Percentiles rank a stretch among this genome's conserved stretches.
Evolutionary conservation across 2,329 filamentous ascomycete genomes (phyloP).

Genomic region (Botrytis tulipae): DNA sequence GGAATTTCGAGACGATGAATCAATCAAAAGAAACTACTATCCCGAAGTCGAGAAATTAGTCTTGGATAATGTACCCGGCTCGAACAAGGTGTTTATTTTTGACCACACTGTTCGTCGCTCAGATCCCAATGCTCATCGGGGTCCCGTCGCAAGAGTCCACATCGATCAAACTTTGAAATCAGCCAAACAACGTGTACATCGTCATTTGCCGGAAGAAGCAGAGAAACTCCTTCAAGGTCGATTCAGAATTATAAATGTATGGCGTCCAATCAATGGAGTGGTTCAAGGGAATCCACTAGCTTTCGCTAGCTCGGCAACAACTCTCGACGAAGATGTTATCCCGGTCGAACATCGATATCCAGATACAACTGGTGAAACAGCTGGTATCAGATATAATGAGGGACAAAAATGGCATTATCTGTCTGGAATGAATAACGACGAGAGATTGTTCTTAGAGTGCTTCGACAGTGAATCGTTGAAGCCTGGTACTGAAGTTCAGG

Average conservation of each 20-base stretch:
- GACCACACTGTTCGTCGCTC: constrained; percentile 84
- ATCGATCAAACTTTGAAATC: constrained; percentile 77
- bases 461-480: constrained; percentile 45
- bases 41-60: constrained; percentile 76
- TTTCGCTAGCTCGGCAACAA: constrained; percentile 35
- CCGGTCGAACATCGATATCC: constrained; percentile 39
- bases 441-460: constrained; percentile 39
- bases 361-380: constrained; percentile 36
- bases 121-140: constrained; percentile 55
- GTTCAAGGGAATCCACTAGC: constrained; percentile 36
- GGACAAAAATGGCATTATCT: constrained; percentile 40
- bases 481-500: constrained; percentile 48
- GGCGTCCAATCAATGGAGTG: constrained; percentile 48
- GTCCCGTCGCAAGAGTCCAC: constrained; percentile 71
- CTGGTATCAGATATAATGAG: constrained; percentile 36
- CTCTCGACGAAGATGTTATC: constrained; percentile 37
- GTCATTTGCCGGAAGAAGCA: constrained; percentile 64
- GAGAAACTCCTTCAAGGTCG: constrained; percentile 63
- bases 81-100: constrained; percentile 69
- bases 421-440: constrained; percentile 38
- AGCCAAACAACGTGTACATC: constrained; percentile 65
- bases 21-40: constrained; percentile 74
- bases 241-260: constrained; percentile 85
- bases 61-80: constrained; percentile 63
- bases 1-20: constrained; percentile 66